Evolutionary conservation across 768 basidiomycete genomes (phyloP).

Genomic region (Amanita pseudoporphyria): DNA sequence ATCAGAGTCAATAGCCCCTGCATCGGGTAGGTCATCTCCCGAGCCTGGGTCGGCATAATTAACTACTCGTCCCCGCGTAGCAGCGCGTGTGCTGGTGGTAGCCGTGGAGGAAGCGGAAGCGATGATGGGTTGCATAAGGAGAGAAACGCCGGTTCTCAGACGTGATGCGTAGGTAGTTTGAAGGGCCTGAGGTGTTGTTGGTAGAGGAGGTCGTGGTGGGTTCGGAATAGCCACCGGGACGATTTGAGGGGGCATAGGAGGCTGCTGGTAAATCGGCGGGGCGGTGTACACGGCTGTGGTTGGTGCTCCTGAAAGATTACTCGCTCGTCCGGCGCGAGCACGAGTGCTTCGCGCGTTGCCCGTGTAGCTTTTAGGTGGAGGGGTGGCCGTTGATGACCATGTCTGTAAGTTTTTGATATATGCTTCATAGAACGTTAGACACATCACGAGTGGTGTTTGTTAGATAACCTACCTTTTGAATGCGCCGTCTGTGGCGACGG

Average conservation of each 20-base stretch:
- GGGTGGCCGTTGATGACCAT: conserved; percentile 55
- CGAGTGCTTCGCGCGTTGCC: conserved; percentile 30
- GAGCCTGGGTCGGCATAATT: conserved; percentile 87
- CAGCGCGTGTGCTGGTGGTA: conserved; percentile 25
- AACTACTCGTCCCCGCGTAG: conserved; percentile 55
- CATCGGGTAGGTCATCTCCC: conserved; percentile 73
- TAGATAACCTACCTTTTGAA: conserved; percentile 21
- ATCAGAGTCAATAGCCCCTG: conserved; percentile 74
- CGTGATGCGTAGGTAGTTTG: conserved; percentile 82
- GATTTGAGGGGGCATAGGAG: conserved; percentile 20
- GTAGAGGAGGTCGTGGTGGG: conserved; percentile 47
- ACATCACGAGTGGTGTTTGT: conserved; percentile 2
- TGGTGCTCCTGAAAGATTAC: conserved; percentile 28
- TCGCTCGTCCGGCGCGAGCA: conserved; percentile 32
- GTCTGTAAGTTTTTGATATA: conserved; percentile 65
- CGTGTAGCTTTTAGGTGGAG: conserved; percentile 33
- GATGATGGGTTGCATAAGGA: conserved; percentile 82
- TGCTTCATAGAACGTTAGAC: conserved; percentile 21
- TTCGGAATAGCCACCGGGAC: conserved; percentile 30
- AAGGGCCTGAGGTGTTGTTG: conserved; percentile 58
- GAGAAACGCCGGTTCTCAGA: conserved; percentile 81
- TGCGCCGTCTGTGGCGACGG: conserved; percentile 28
- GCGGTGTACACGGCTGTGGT: conserved; percentile 16
- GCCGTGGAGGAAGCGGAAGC: conserved; percentile 24
- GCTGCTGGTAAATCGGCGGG: conserved; percentile 28